Evolutionary conservation across 441 rosid species (phyloP), one percentile per base, ranked within the genome.

Genomic region (Erodium moschatum): DNA sequence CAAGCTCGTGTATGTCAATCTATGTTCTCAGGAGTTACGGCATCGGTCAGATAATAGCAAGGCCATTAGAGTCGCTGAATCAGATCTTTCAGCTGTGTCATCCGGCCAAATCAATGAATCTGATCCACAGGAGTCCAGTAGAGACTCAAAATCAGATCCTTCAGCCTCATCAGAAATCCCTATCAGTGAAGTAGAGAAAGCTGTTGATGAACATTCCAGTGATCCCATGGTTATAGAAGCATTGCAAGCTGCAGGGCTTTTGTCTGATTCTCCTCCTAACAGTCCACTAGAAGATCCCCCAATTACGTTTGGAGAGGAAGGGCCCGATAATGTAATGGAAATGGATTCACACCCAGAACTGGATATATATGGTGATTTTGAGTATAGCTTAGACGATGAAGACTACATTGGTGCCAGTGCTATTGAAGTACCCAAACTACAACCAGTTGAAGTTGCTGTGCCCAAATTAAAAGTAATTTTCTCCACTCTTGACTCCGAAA

Each of bases 311-410:
- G 70, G 68, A 69, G 84, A 74, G 71, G 86, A 76, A 73, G 95
- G 70, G 44, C 83, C 83, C 65, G 90, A 85, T 72, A 87, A 85
- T 79, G 71, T 90, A 68, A 76, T 89, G 70, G 92, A 95, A 74
- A 80, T 84, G 21, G 89, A 83, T 72, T 67, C 85, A 61, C 72
- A 78, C 79, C 81, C 91, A 72, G 91, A 87, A 67, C 79, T 77
- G 67, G 97, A 90, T 72, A 90, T 95, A 68, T 87, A 86, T 72
- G 97, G 97, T 56, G 93, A 92, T 76, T 90, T 90, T 70, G 96
- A 92, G 78, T 87, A 90, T 77, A 89, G 88, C 64, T 74, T 91
- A 70, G 96, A 88, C 62, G 97, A 89, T 68, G 97, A 89, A 82
- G 97, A 86, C 73, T 85, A 79, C 76, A 81, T 92, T 5, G 92